Percentiles rank a stretch among this genome's conserved stretches.
These are phyloP conservation scores for Annulohypoxylon bovei DNA, from an alignment of 495 filamentous ascomycete genomes.

Conservation along the genomic window DNA sequence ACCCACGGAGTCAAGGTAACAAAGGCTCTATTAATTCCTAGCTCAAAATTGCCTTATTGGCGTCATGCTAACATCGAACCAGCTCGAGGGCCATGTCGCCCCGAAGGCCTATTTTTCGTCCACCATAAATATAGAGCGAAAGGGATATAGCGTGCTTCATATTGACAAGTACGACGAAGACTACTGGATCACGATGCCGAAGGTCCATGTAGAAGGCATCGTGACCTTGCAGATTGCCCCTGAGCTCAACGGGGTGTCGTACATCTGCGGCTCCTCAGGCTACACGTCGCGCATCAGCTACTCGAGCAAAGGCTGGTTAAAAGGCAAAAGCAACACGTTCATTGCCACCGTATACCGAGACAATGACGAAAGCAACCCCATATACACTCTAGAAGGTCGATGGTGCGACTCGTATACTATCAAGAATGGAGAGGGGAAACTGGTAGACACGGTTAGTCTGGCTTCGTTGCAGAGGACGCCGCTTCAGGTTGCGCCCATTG, in stretches of 20 bases:
- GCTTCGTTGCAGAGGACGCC: constrained; percentile 68
- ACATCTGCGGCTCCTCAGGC: constrained; percentile 77
- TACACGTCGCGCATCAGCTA: constrained; percentile 84
- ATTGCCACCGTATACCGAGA: constrained; percentile 71
- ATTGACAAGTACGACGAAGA: constrained; percentile 68
- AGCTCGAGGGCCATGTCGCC: constrained; percentile 84
- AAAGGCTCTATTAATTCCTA: constrained; percentile 40
- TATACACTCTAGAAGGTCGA: constrained; percentile 81
- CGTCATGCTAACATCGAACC: constrained; percentile 12
- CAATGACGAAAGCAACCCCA: constrained; percentile 70
- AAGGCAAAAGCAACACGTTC: constrained; percentile 86
- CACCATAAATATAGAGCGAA: constrained; percentile 84
- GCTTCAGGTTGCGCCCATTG: constrained; percentile 70
- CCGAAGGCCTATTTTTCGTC: constrained; percentile 85
- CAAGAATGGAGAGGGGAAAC: constrained; percentile 62
- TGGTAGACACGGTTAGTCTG: constrained; percentile 70
- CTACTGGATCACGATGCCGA: constrained; percentile 84
- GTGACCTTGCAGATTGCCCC: constrained; percentile 81
- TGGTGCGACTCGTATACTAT: constrained; percentile 80
- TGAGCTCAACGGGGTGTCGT: constrained; percentile 76
- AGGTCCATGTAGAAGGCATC: constrained; percentile 84
- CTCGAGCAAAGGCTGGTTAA: constrained; percentile 81
- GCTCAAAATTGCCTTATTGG: not conserved
- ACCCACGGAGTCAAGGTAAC: constrained; percentile 72
- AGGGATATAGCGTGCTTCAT: constrained; percentile 78